Conservation (phyloP, 2,329 filamentous ascomycete genomes). For the Phyllosticta paracitricarpa region DNA sequence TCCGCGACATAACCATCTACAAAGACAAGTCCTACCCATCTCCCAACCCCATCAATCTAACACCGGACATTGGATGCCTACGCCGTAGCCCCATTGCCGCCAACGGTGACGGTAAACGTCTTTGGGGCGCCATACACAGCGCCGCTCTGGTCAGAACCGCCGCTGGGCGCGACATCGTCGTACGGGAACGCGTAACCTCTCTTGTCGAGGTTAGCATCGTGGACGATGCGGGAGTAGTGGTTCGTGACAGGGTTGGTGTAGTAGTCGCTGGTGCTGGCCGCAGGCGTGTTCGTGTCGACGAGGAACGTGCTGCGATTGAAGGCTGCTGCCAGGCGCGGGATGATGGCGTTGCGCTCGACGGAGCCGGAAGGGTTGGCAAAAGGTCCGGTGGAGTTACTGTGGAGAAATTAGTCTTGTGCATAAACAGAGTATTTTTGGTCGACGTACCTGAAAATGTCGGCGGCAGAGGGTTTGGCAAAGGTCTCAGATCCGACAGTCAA, state of each 20-base stretch:
- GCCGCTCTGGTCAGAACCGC: conserved; percentile 45
- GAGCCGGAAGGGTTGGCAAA: conserved; percentile 38
- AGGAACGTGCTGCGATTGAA: conserved; percentile 66
- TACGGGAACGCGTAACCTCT: conserved; percentile 58
- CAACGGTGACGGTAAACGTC: conserved; percentile 38
- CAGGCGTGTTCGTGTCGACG: conserved; percentile 29
- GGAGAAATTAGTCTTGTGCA: not conserved
- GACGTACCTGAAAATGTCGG: conserved; percentile 54
- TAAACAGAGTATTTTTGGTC: not conserved
- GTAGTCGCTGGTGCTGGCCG: conserved; percentile 24
- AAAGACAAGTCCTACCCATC: too few relatives aligned
- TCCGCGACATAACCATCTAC: too few relatives aligned
- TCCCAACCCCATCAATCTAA: not conserved
- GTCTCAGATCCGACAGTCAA: conserved; percentile 29
- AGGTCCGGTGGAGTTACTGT: conserved; percentile 44
- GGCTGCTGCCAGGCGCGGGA: conserved; percentile 63
- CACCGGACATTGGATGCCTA: not conserved
- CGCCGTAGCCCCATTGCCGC: conserved; percentile 22
- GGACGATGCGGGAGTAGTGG: conserved; percentile 53
- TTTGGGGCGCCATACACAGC: conserved; percentile 38
- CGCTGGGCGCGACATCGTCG: conserved; percentile 54
- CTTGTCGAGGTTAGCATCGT: conserved; percentile 48
- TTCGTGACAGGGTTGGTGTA: conserved; percentile 33
- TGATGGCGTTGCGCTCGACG: conserved; percentile 45
- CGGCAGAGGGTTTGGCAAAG: conserved; percentile 15